Evolutionary conservation across 2,329 filamentous ascomycete species (phyloP).

Genomic region (Diaporthe longicolla): DNA sequence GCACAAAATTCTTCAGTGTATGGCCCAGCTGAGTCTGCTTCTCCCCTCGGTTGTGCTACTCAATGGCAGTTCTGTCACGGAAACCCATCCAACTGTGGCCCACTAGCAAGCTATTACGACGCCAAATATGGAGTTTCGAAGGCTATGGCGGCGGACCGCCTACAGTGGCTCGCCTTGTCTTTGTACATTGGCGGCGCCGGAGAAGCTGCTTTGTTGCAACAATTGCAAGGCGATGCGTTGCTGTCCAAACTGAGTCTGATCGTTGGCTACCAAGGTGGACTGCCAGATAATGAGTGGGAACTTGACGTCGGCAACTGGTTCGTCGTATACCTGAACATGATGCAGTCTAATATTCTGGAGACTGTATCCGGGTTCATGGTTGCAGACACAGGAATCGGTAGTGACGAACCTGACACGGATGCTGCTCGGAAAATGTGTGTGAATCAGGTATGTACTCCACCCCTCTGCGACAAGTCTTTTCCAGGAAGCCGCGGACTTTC

Average conservation of each 20-base stretch:
- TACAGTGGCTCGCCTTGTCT: neutral
- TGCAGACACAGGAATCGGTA: neutral
- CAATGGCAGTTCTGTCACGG: constrained; percentile 14
- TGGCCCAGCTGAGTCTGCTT: neutral
- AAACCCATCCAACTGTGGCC: neutral
- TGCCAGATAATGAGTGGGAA: constrained; percentile 44
- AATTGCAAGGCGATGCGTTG: constrained; percentile 11
- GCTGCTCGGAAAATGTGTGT: constrained; percentile 34
- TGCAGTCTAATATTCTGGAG: constrained; percentile 39
- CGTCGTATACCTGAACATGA: constrained; percentile 18
- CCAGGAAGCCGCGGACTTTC: neutral
- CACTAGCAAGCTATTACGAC: neutral
- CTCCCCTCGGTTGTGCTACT: neutral
- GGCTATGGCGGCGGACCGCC: neutral
- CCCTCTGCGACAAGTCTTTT: neutral
- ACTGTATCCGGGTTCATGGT: constrained; percentile 31
- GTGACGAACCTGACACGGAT: constrained; percentile 3
- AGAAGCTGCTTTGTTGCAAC: neutral
- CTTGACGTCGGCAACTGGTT: constrained; percentile 43
- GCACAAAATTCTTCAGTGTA: neutral
- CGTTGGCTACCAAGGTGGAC: neutral
- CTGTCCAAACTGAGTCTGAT: constrained; percentile 11
- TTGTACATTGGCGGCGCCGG: neutral
- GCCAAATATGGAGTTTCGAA: neutral
- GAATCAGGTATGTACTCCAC: constrained; percentile 21